Evolutionary conservation across 768 basidiomycete species (phyloP).

Genomic region (Leucosporidium scottii): DNA sequence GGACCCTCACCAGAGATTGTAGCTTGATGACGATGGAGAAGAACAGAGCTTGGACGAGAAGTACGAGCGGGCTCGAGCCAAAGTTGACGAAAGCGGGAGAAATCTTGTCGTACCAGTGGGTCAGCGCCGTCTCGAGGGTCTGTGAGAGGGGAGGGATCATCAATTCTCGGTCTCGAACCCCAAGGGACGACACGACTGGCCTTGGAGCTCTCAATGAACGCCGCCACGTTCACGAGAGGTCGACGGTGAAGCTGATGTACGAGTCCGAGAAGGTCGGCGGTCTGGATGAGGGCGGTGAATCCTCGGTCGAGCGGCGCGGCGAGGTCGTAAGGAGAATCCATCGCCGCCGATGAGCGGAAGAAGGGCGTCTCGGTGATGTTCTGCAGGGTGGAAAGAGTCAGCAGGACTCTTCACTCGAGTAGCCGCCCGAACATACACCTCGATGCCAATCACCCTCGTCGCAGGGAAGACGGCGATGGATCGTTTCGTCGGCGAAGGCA

Average conservation of each 20-base stretch:
- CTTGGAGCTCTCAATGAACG: background rate
- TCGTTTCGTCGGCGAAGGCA: background rate
- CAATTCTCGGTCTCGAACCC: too few species aligned
- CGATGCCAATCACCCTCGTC: background rate
- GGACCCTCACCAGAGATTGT: background rate
- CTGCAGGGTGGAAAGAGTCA: background rate
- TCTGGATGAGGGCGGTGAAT: background rate
- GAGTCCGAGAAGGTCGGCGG: background rate
- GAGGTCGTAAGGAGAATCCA: background rate
- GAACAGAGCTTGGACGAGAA: background rate
- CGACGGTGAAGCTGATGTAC: background rate
- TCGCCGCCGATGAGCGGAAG: background rate
- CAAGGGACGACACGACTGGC: background rate
- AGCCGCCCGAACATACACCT: background rate
- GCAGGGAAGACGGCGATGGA: background rate
- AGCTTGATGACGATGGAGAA: background rate
- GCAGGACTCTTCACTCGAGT: background rate
- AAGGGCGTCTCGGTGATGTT: background rate
- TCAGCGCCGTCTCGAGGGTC: background rate
- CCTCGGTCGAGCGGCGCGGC: background rate
- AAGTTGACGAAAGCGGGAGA: background rate
- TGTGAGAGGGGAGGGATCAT: too few species aligned
- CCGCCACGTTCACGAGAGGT: background rate
- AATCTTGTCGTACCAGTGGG: background rate
- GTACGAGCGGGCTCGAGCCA: background rate